Conservation (phyloP, 2,329 filamentous ascomycete genomes). For the Arthrobotrys musiformis region DNA sequence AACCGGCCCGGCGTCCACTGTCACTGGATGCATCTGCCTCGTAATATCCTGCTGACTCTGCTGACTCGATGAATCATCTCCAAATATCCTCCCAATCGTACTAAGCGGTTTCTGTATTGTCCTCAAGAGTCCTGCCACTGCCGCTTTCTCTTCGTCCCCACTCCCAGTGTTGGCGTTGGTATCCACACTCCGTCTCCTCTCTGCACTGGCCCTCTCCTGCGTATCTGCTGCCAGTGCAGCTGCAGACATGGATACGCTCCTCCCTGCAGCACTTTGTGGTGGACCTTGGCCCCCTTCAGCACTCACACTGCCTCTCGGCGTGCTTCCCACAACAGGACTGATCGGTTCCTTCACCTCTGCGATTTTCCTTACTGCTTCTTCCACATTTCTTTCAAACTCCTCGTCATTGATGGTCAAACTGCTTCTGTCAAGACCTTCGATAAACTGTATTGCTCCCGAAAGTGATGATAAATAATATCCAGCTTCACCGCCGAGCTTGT, state of each 20-base stretch:
- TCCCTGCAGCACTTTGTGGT: conserved; percentile 48
- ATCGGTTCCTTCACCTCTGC: conserved; percentile 68
- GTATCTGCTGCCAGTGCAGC: conserved; percentile 63
- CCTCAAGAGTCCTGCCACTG: conserved; percentile 84
- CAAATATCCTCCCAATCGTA: conserved; percentile 94
- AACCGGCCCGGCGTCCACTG: conserved; percentile 61
- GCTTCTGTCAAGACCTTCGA: conserved; percentile 94
- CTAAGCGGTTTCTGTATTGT: conserved; percentile 91
- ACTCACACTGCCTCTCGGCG: conserved; percentile 24
- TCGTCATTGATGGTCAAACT: conserved; percentile 92
- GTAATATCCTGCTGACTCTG: conserved; percentile 56
- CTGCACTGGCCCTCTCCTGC: conserved; percentile 66
- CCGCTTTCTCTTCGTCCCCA: conserved; percentile 74
- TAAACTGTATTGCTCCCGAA: conserved; percentile 89
- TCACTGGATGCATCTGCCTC: conserved; percentile 58
- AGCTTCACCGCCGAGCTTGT: conserved; percentile 96
- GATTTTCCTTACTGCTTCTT: conserved; percentile 93
- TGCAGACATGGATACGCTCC: conserved; percentile 62
- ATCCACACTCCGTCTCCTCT: conserved; percentile 37
- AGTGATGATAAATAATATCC: conserved; percentile 97
- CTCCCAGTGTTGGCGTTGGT: conserved; percentile 65
- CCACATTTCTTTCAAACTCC: conserved; percentile 96
- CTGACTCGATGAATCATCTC: conserved; percentile 69
- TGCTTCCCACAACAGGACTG: conserved; percentile 39
- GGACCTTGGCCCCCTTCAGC: conserved; percentile 62